These are phyloP conservation scores for Leucocoprinus birnbaumii DNA, from an alignment of 768 basidiomycete genomes.

Conservation along the genomic window DNA sequence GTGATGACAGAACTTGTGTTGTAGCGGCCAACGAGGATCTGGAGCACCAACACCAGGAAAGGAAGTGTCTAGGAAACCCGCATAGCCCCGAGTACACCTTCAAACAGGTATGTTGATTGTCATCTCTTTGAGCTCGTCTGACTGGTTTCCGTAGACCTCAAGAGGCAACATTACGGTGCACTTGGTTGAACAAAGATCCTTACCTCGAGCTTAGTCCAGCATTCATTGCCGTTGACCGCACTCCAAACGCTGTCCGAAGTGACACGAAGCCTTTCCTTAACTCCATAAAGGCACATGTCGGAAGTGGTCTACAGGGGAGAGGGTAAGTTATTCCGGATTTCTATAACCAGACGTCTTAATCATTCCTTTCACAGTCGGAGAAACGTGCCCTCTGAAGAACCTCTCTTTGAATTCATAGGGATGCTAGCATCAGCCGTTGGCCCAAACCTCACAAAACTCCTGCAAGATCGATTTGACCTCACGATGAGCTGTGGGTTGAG, in stretches of 20 bases:
- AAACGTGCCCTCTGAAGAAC: constrained; percentile 90
- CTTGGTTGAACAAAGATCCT: neutral
- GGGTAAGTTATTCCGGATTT: too few species aligned
- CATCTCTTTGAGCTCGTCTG: too few species aligned
- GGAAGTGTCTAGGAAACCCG: too few species aligned
- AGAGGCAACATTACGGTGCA: constrained; percentile 84
- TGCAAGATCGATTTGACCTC: constrained; percentile 94
- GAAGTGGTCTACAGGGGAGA: constrained; percentile 80
- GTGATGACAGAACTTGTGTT: too few species aligned
- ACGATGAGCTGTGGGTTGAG: constrained; percentile 95
- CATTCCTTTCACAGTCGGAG: too few species aligned
- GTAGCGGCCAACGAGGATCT: too few species aligned
- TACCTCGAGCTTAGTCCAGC: constrained; percentile 42
- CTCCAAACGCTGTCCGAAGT: constrained; percentile 85
- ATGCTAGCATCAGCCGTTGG: constrained; percentile 96
- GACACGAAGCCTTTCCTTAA: constrained; percentile 97
- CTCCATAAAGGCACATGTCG: constrained; percentile 84
- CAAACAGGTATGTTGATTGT: too few species aligned
- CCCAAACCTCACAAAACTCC: constrained; percentile 89
- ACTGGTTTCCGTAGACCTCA: too few species aligned
- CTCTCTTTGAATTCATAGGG: constrained; percentile 96
- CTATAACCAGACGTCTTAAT: too few species aligned
- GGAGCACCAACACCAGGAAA: too few species aligned
- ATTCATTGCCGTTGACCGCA: constrained; percentile 95
- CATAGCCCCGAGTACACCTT: too few species aligned